A percentile compares a stretch with the other conserved stretches of the same genome.
These are phyloP conservation scores for Saccharomyces hybrid DNA, from an alignment of 1,139 yeast genomes.

Conservation along the genomic window DNA sequence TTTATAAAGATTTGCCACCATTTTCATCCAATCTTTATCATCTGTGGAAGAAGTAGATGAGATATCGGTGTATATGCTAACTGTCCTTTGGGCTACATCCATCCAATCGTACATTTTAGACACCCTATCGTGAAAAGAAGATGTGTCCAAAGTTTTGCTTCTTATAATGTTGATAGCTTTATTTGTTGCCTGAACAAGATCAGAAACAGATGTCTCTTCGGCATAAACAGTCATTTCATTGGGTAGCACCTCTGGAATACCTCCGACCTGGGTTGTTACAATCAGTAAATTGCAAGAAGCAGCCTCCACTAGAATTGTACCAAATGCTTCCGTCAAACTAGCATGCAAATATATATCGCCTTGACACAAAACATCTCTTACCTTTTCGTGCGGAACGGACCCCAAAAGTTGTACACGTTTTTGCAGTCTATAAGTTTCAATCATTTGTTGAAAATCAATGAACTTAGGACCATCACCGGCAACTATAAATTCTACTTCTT, in stretches of 20 bases:
- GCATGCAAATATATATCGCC: constrained; percentile 96
- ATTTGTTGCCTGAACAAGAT: constrained; percentile 64
- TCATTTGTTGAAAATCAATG: constrained; percentile 88
- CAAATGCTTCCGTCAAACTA: constrained; percentile 93
- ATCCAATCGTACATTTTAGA: constrained; percentile 87
- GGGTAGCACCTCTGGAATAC: constrained; percentile 95
- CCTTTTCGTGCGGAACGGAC: constrained; percentile 85
- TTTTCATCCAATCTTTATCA: constrained; percentile 45
- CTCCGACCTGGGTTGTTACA: constrained; percentile 95
- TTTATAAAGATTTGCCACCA: constrained; percentile 53
- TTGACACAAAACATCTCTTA: constrained; percentile 82
- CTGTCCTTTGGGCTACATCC: constrained; percentile 82
- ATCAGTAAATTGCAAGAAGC: constrained; percentile 93
- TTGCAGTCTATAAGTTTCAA: constrained; percentile 78
- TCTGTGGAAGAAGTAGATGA: constrained; percentile 27
- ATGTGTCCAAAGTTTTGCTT: constrained; percentile 57
- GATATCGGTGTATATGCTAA: constrained; percentile 62
- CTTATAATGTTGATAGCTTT: constrained; percentile 55
- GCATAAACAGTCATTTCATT: constrained; percentile 91
- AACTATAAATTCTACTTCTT: constrained; percentile 66
- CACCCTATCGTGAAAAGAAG: constrained; percentile 70
- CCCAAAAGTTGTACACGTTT: constrained; percentile 84
- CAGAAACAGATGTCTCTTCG: constrained; percentile 67
- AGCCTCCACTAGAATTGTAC: constrained; percentile 95
- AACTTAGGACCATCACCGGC: constrained; percentile 98